These are phyloP conservation scores for Kingdonia uniflora DNA, from an alignment of 164 flowering plant genomes.

Conservation along the genomic window DNA sequence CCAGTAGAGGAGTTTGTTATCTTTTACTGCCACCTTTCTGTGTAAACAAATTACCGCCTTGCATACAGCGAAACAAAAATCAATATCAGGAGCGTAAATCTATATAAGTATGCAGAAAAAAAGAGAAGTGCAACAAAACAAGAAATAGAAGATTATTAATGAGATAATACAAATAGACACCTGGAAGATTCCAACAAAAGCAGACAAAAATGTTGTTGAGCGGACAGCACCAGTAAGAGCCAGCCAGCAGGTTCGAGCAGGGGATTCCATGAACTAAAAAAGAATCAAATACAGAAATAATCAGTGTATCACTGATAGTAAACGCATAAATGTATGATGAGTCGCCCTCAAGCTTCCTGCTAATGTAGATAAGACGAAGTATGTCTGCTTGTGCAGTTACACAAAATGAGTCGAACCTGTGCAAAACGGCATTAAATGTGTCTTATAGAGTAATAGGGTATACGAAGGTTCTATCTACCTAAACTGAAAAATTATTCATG, in stretches of 20 bases:
- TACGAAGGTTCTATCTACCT: no score
- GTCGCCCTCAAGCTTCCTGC: no score
- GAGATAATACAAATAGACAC: constrained; percentile 20
- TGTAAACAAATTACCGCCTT: constrained; percentile 88
- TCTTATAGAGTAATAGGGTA: no score
- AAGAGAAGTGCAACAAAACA: neutral
- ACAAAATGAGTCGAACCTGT: no score
- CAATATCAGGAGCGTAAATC: neutral
- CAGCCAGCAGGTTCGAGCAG: constrained; percentile 63
- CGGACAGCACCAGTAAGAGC: constrained; percentile 83
- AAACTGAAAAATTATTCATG: no score
- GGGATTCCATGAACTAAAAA: constrained; percentile 73
- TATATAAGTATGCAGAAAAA: neutral
- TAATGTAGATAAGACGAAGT: no score
- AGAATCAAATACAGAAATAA: constrained; percentile 1
- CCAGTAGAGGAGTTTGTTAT: constrained; percentile 95
- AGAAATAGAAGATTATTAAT: neutral
- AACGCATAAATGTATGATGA: neutral
- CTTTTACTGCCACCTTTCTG: constrained; percentile 73
- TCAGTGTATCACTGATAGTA: constrained; percentile 2
- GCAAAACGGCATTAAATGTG: no score
- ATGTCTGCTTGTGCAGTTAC: no score
- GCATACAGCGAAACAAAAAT: constrained; percentile 12
- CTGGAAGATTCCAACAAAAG: constrained; percentile 96
- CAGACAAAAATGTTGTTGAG: constrained; percentile 84